Conservation (phyloP, 805 yeast genomes). For the Blastobotrys parvus region DNA sequence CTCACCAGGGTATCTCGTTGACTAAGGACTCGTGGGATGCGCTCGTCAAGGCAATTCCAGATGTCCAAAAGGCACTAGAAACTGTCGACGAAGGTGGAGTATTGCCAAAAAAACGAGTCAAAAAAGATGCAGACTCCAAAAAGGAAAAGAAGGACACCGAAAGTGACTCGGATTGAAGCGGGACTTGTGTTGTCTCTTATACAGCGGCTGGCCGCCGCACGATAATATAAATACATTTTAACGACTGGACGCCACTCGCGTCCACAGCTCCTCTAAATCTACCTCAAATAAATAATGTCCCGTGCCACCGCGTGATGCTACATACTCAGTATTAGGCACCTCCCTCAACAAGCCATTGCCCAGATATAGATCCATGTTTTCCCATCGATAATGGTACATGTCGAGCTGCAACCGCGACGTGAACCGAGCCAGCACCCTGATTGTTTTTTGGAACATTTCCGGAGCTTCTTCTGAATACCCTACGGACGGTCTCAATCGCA, state of each 20-base stretch:
- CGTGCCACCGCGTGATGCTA: not conserved
- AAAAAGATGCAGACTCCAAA: conserved; percentile 1
- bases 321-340: not conserved
- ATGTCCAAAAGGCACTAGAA: conserved; percentile 19
- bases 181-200: no score
- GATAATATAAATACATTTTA: no score
- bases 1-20: conserved; percentile 25
- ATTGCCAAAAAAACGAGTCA: conserved; percentile 1
- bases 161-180: no score
- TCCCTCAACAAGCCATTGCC: not conserved
- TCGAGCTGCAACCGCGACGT: not conserved
- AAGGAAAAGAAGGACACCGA: not conserved
- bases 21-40: conserved; percentile 20
- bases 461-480: not conserved
- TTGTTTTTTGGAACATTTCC: not conserved
- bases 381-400: not conserved
- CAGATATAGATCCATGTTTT: not conserved
- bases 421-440: not conserved
- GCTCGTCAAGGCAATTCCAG: conserved; percentile 14
- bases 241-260: no score
- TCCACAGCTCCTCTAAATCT: not conserved
- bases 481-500: not conserved
- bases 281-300: not conserved
- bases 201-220: no score
- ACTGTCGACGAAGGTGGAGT: conserved; percentile 7